These are phyloP conservation scores for Daedaleopsis sinensis DNA, from an alignment of 768 basidiomycete species.

Conservation along the genomic window DNA sequence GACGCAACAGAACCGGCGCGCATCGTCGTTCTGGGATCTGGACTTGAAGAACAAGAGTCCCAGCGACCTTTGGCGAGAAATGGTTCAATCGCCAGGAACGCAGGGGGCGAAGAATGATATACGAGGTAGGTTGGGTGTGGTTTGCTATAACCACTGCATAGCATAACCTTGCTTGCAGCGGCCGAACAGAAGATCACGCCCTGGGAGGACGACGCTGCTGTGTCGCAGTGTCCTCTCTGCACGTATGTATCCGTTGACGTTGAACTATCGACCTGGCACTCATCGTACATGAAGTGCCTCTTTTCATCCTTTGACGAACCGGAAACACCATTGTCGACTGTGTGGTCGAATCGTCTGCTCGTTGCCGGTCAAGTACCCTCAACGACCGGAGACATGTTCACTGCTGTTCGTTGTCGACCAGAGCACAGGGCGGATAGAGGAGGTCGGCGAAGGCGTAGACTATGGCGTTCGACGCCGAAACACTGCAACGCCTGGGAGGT, in stretches of 20 bases:
- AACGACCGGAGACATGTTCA: slow-evolving; percentile 72
- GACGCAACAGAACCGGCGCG: slow-evolving; percentile 38
- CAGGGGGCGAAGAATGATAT: slow-evolving; percentile 61
- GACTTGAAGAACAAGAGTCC: slow-evolving; percentile 65
- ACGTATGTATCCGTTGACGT: slow-evolving; percentile 46
- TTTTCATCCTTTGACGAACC: slow-evolving; percentile 88
- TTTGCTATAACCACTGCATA: neutral
- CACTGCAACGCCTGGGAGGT: slow-evolving; percentile 36
- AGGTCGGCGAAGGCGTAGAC: slow-evolving; percentile 83
- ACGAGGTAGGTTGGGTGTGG: slow-evolving; percentile 51
- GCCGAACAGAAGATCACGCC: slow-evolving; percentile 93
- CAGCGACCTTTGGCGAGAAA: slow-evolving; percentile 70
- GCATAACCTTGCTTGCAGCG: slow-evolving; percentile 39
- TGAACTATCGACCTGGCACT: neutral
- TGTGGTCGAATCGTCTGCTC: slow-evolving; percentile 94
- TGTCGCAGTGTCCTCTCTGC: slow-evolving; percentile 86
- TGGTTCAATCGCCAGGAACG: slow-evolving; percentile 46
- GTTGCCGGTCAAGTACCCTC: slow-evolving; percentile 73
- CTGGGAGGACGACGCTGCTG: slow-evolving; percentile 86
- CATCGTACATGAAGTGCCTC: slow-evolving; percentile 47
- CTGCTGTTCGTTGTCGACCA: slow-evolving; percentile 85
- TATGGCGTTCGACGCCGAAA: slow-evolving; percentile 71
- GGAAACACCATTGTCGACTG: slow-evolving; percentile 95
- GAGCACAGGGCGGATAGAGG: slow-evolving; percentile 75
- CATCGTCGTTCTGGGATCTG: slow-evolving; percentile 77